Base-by-base conservation (phyloP, 2,329 filamentous ascomycete genomes). In the Grosmannia penicillata region DNA sequence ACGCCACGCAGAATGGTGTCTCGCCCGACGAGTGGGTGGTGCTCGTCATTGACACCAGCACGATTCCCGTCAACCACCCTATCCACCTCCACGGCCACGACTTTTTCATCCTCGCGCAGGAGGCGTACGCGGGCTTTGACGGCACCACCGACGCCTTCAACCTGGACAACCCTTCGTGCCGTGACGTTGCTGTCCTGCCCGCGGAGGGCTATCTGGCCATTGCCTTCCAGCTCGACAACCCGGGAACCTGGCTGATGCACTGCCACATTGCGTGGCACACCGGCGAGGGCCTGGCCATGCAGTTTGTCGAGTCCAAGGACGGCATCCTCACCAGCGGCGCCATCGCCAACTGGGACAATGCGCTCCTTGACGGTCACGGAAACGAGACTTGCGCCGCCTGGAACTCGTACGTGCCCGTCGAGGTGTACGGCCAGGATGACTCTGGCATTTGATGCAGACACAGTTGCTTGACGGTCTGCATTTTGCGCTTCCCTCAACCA, bases 251-350 rank as follows among this genome's bases (percentile, higher is more conserved):
- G 59, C 40, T 60, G 28, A 50, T 63, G 46, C 60, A 63, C 43
- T 63, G 59, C 48, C 60, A 63, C 43, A 62, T 64, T 43, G 57
- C 56, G 11, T 65, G 57, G 62, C 66, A 70, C 46, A 53, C 62
- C 21, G 51, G 49, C 36, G 55, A 59, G 42, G 65, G 62, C 28
- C 55, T 70, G 6, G 61, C 57, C 6, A 48, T 68, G 27, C 66
- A 71, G 49, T 68, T 70, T 45, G 44, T 70, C 15, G 68, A 47
- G 39, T n/a, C n/a, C 10, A n/a, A 13, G n/a, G 32, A 23, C 18
- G 17, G 19, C 10, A 34, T 34, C 21, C 19, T 26, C 24, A 26
- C 24, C 24, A 26, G 24, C 24, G 24, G 24, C 13, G 24, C 24
- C 24, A 26, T 26, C 24, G 13, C 24, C 24, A 26, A 26, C 24